Evolutionary conservation across 2,329 filamentous ascomycete genomes (phyloP), one percentile per base, ranked within the genome.

Genomic region (Aspergillus thermomutatus): DNA sequence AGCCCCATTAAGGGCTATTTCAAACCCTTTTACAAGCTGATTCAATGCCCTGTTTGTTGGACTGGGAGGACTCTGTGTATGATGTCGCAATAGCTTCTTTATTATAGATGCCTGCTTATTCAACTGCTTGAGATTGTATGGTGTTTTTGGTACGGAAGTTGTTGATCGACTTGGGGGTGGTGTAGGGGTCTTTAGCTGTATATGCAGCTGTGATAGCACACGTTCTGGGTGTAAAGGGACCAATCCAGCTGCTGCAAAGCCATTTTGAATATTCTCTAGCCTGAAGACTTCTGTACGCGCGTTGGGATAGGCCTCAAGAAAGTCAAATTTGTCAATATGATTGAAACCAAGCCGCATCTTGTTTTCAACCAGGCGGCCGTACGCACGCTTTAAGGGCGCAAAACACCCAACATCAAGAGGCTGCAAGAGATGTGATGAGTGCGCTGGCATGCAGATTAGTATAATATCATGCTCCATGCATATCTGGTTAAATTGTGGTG

Each of bases 381-480:
- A 56, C 14, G 53, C 53, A 1, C n/a, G 9, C 34, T 59, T 59
- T 9, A 28, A 9, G 7, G 8, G 7, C 3, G 27, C 7, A 45
- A 63, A 63, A 28, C 37, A 59, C 21, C 52, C 45, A 50, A 61
- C 54, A 58, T 63, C 54, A 37, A 63, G 43, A 23, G 52, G 52
- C 23, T 64, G 55, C 11, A 60, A 41, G 5, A 60, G 50, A 34
- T 49, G 40, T 1, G 21, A 26, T 8, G 19, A 55, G 27, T 51
- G 17, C 9, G 28, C 9, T 26, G 50, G 54, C 34, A 57, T 37
- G 26, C 17, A 60, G 21, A 49, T 46, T 34, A 51, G 11, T 34
- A 75, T 71, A 61, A 78, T 76, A 47, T 75, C 71, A 50, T 75
- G 58, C n/a, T 68, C 54, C 52, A 60, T 66, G 58, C 61, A 78